Evolutionary conservation across 139 green algal genomes (phyloP).

Genomic region (Pleodorina starrii): DNA sequence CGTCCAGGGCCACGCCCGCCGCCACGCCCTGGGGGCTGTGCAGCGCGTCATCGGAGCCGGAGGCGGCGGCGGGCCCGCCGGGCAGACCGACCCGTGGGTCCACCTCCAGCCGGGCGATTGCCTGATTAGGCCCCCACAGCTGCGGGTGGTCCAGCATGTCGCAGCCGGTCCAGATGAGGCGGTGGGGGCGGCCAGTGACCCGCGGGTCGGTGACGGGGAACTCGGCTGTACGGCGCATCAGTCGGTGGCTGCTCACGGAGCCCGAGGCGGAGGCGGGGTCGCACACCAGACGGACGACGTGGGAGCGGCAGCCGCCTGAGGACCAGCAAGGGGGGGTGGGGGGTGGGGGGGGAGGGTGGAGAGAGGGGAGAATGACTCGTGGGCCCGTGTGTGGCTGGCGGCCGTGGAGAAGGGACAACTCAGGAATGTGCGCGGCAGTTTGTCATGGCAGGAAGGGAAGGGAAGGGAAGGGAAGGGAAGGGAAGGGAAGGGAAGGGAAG

Average conservation of each 20-base stretch:
- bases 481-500: no score
- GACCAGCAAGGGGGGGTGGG: no score
- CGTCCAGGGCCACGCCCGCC: neutral
- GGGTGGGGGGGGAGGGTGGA: no score
- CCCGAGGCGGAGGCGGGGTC: constrained; percentile 50
- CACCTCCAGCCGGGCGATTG: neutral
- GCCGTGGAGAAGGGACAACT: no score
- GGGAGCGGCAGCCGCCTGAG: constrained; percentile 43
- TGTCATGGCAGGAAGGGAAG: no score
- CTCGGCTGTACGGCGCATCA: constrained; percentile 68
- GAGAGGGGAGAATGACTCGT: no score
- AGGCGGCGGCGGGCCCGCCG: neutral
- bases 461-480: no score
- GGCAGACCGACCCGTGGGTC: neutral
- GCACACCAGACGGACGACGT: constrained; percentile 66
- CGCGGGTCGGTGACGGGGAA: constrained; percentile 64
- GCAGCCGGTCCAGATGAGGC: constrained; percentile 59
- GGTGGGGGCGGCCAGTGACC: constrained; percentile 47
- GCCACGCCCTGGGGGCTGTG: neutral
- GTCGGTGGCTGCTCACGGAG: neutral
- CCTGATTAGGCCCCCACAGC: constrained; percentile 50
- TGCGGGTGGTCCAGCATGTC: constrained; percentile 63
- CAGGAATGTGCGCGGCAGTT: no score
- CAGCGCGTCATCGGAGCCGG: no score
- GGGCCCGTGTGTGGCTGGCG: no score